These are phyloP conservation scores for Solanum peruvianum DNA, from an alignment of 257 asterid genomes.

Conservation along the genomic window DNA sequence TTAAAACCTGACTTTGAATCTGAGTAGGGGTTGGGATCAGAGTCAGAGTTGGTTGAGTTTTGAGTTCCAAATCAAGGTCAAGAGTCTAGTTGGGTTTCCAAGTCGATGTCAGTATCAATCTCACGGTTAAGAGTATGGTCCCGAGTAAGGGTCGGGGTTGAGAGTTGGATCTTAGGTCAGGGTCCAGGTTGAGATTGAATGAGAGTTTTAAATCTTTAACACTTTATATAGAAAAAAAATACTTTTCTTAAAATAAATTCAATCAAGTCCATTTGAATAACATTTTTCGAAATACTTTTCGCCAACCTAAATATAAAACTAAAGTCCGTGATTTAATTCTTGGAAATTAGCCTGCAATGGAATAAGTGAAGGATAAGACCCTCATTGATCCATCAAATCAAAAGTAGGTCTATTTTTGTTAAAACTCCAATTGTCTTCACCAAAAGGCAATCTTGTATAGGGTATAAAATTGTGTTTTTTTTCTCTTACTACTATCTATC, in stretches of 20 bases:
- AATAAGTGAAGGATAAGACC: not conserved
- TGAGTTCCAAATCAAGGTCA: not conserved
- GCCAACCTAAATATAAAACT: not conserved
- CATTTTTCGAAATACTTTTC: not conserved
- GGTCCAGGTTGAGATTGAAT: not conserved
- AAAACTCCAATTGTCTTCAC: conserved; percentile 13
- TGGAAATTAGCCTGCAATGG: not conserved
- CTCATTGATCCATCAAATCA: conserved; percentile 18
- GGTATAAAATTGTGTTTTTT: not conserved
- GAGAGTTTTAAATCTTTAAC: not conserved
- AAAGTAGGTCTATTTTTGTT: not conserved
- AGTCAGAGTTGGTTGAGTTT: not conserved
- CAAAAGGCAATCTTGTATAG: conserved; percentile 5
- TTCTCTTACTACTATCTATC: not conserved
- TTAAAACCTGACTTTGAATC: not conserved
- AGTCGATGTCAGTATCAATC: not conserved
- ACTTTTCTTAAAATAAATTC: not conserved
- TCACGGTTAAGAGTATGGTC: not conserved
- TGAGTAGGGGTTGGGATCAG: not conserved
- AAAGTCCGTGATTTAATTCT: not conserved
- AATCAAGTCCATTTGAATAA: not conserved
- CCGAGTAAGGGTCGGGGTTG: not conserved
- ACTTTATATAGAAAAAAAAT: not conserved
- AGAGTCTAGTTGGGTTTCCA: not conserved
- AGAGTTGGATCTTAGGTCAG: not conserved